phyloP scores from a whole-genome alignment of 495 filamentous ascomycete species.

The Neurospora hispaniola region DNA sequence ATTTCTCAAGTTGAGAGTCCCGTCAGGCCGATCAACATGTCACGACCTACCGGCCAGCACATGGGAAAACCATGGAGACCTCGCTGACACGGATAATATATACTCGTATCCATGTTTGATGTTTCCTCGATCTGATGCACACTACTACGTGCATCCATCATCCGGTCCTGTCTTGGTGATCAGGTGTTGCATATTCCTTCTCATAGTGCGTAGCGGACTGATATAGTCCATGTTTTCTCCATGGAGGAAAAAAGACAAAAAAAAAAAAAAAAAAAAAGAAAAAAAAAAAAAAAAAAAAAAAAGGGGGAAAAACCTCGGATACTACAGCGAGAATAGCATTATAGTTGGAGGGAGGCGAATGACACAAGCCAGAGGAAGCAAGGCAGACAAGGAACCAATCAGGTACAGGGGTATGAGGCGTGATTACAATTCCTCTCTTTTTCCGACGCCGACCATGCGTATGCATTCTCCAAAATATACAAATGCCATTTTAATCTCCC shows the following conservation, averaged over 20 bases:
- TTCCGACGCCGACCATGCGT: neutral
- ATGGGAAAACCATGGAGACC: neutral
- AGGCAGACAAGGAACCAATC: neutral
- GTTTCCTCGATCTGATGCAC: neutral
- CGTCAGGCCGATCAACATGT: neutral
- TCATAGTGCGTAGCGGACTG: neutral
- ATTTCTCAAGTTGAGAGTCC: neutral
- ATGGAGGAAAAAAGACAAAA: neutral
- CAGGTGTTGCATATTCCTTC: neutral
- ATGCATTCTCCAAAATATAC: neutral
- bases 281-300: too few relatives aligned
- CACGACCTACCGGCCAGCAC: neutral
- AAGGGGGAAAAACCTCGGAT: neutral
- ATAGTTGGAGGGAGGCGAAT: neutral
- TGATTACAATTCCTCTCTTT: neutral
- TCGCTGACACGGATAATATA: neutral
- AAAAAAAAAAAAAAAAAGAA: too few relatives aligned
- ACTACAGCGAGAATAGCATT: neutral
- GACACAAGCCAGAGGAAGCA: neutral
- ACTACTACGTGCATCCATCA: neutral
- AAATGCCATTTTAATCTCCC: neutral
- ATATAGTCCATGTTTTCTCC: neutral
- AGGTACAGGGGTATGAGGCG: neutral
- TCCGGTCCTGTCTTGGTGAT: neutral
- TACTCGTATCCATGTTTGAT: neutral